A percentile compares a stretch with the other conserved stretches of the same genome.
These are phyloP conservation scores for Xylaria longipes DNA, from an alignment of 495 filamentous ascomycete genomes.

Conservation along the genomic window DNA sequence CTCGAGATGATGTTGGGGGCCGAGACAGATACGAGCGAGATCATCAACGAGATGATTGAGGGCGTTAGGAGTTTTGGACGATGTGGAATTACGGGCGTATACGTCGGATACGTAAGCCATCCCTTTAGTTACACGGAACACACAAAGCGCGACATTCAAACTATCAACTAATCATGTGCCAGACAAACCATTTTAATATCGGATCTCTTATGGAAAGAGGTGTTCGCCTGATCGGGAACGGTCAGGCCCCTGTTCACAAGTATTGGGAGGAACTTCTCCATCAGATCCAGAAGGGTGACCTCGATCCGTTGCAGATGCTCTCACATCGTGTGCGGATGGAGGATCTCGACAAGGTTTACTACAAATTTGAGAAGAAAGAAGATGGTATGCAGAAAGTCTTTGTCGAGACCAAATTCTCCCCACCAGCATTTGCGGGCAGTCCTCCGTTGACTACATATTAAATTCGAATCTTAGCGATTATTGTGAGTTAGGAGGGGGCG, in stretches of 20 bases:
- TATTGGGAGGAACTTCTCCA: constrained; percentile 81
- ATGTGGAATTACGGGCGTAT: constrained; percentile 80
- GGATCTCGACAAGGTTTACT: constrained; percentile 74
- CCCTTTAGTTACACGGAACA: neutral
- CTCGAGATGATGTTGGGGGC: constrained; percentile 74
- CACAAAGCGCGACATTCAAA: neutral
- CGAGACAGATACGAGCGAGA: constrained; percentile 87
- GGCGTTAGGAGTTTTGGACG: constrained; percentile 77
- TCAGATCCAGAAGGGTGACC: constrained; percentile 70
- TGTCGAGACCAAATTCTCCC: constrained; percentile 70
- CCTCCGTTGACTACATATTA: constrained; percentile 57
- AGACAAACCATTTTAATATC: constrained; percentile 84
- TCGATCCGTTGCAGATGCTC: constrained; percentile 82
- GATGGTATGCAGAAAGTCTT: constrained; percentile 76
- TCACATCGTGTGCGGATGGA: constrained; percentile 78
- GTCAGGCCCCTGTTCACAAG: constrained; percentile 82
- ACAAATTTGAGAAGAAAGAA: constrained; percentile 71
- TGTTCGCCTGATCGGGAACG: constrained; percentile 80
- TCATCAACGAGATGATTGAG: constrained; percentile 87
- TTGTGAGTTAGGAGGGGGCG: neutral
- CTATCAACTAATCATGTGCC: constrained; percentile 27
- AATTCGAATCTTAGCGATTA: neutral
- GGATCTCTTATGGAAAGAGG: constrained; percentile 88
- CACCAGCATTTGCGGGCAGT: constrained; percentile 58
- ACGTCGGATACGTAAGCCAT: constrained; percentile 76